A percentile compares a stretch with the other conserved stretches of the same genome.
These are phyloP conservation scores for Acidiella bohemica DNA, from an alignment of 495 filamentous ascomycete species.

Conservation along the genomic window DNA sequence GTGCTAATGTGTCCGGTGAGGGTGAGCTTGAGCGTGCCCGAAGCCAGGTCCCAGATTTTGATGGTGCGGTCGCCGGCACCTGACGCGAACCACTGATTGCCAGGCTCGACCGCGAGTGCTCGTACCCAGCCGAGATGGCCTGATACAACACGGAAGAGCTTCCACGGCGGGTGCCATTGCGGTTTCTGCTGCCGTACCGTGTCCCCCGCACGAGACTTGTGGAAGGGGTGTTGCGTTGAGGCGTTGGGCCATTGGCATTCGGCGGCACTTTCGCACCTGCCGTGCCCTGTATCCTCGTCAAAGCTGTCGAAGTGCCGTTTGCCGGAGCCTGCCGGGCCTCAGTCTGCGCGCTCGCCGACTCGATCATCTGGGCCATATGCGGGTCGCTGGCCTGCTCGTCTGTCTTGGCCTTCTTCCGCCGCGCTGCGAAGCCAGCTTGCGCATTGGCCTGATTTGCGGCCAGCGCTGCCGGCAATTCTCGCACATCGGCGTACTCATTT, in stretches of 20 bases:
- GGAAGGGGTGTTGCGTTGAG: constrained; percentile 37
- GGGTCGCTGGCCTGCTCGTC: constrained; percentile 40
- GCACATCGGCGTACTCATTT: constrained; percentile 70
- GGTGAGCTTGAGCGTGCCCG: constrained; percentile 67
- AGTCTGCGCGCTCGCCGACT: constrained; percentile 41
- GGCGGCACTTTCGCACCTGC: constrained; percentile 26
- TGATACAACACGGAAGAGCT: constrained; percentile 93
- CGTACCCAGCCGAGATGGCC: constrained; percentile 96
- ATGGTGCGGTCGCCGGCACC: constrained; percentile 94
- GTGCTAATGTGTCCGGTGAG: constrained; percentile 96
- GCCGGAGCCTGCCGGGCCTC: constrained; percentile 21
- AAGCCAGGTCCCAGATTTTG: constrained; percentile 96
- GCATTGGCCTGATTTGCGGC: constrained; percentile 71
- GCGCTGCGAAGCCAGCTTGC: constrained; percentile 41
- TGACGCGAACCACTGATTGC: constrained; percentile 96
- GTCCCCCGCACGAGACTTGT: constrained; percentile 52
- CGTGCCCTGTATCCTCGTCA: constrained; percentile 36
- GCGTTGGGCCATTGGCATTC: constrained; percentile 35
- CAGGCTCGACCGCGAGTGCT: constrained; percentile 78
- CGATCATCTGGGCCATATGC: constrained; percentile 55
- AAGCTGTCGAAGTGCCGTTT: constrained; percentile 42
- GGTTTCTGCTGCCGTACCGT: constrained; percentile 64
- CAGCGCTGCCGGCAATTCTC: constrained; percentile 68
- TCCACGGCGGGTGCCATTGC: constrained; percentile 96
- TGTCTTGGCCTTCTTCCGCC: constrained; percentile 43